Evolutionary conservation across 2,329 filamentous ascomycete species (phyloP).

Genomic region (Sarocladiaceae sp.): DNA sequence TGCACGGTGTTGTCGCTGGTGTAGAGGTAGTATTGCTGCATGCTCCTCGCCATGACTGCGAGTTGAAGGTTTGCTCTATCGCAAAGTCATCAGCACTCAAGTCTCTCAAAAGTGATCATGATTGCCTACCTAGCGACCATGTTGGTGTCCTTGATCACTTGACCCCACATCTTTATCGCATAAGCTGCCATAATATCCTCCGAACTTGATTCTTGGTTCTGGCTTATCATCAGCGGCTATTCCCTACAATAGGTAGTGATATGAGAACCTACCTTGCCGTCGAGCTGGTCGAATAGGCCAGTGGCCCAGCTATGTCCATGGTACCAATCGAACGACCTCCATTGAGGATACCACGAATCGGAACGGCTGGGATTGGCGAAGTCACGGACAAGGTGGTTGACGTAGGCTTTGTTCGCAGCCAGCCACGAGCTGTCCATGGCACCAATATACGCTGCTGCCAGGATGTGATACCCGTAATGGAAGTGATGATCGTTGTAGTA

Average conservation of each 20-base stretch:
- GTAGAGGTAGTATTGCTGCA: conserved; percentile 81
- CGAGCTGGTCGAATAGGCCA: conserved; percentile 61
- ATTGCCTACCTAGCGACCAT: conserved; percentile 64
- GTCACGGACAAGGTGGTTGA: conserved; percentile 81
- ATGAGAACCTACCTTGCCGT: conserved; percentile 64
- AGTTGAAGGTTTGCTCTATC: conserved; percentile 75
- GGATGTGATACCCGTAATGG: conserved; percentile 84
- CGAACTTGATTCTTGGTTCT: conserved; percentile 76
- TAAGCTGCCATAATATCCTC: conserved; percentile 87
- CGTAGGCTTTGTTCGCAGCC: conserved; percentile 67
- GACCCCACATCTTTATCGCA: conserved; percentile 90
- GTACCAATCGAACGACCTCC: conserved; percentile 85
- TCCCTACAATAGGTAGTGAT: no score
- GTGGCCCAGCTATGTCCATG: conserved; percentile 93
- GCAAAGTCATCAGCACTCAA: neutral
- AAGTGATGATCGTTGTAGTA: conserved; percentile 75
- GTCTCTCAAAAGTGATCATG: no score
- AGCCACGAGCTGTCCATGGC: conserved; percentile 73
- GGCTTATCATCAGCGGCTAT: neutral
- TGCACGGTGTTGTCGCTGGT: conserved; percentile 60
- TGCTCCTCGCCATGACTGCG: conserved; percentile 63
- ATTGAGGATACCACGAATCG: conserved; percentile 78
- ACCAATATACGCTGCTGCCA: conserved; percentile 76
- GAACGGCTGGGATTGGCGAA: conserved; percentile 64
- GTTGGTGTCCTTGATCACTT: conserved; percentile 63